Percentiles rank a stretch among this genome's conserved stretches.
Conservation (phyloP, 768 basidiomycete species). For the Tricholoma hemisulphureum region DNA sequence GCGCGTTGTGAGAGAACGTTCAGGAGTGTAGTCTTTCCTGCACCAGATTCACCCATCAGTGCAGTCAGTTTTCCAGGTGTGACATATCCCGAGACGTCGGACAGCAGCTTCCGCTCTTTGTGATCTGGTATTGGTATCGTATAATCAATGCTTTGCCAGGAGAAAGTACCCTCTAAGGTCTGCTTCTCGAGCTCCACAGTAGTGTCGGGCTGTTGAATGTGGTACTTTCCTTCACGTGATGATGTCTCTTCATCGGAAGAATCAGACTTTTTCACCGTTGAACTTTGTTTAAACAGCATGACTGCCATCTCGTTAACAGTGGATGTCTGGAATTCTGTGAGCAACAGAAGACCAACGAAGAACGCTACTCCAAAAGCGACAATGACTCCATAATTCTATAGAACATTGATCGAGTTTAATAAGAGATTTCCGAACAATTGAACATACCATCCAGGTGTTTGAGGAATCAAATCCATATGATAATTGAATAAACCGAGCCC, state of each 20-base stretch:
- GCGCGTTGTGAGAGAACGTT: constrained; percentile 55
- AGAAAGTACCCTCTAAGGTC: constrained; percentile 62
- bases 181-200: constrained; percentile 26
- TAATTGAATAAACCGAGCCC: constrained; percentile 46
- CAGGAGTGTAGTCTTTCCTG: constrained; percentile 59
- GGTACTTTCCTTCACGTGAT: constrained; percentile 37
- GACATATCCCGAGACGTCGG: constrained; percentile 77
- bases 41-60: constrained; percentile 63
- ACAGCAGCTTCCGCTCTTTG: constrained; percentile 51
- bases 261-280: constrained; percentile 22
- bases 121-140: constrained; percentile 49
- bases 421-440: neutral
- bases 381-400: constrained; percentile 66
- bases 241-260: constrained; percentile 29
- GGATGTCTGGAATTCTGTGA: constrained; percentile 55
- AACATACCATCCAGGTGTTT: constrained; percentile 21
- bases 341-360: constrained; percentile 52
- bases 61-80: constrained; percentile 79
- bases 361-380: constrained; percentile 63
- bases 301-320: constrained; percentile 38
- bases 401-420: neutral
- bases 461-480: constrained; percentile 48
- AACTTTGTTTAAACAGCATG: constrained; percentile 63
- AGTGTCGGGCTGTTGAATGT: constrained; percentile 9
- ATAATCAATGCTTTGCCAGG: constrained; percentile 75